Conservation (phyloP, 495 filamentous ascomycete genomes). For the Chaetomium fimeti region DNA sequence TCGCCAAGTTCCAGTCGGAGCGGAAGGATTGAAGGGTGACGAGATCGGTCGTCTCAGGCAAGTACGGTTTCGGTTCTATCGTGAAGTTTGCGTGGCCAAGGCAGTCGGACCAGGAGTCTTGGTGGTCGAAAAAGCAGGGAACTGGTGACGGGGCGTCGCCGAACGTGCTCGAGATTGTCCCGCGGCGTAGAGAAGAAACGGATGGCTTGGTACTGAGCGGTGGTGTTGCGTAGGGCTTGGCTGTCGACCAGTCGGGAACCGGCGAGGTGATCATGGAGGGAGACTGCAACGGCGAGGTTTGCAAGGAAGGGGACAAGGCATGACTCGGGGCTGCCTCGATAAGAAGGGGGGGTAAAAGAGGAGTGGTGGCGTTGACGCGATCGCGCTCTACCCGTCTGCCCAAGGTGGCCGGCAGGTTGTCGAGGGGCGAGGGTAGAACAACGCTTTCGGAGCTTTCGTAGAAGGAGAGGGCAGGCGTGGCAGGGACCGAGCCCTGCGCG, state of each 20-base stretch:
- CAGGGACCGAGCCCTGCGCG: slow-evolving; percentile 57
- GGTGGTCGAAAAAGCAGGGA: slow-evolving; percentile 58
- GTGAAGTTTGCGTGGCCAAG: slow-evolving; percentile 92
- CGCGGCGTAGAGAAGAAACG: slow-evolving; percentile 65
- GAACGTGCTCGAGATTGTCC: slow-evolving; percentile 35
- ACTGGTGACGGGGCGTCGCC: slow-evolving; percentile 49
- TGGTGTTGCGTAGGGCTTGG: slow-evolving; percentile 60
- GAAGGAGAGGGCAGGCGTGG: slow-evolving; percentile 64
- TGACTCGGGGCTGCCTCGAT: slow-evolving; percentile 45
- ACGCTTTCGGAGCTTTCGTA: slow-evolving; percentile 58
- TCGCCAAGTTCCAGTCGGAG: slow-evolving; percentile 74
- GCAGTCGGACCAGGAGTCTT: slow-evolving; percentile 77
- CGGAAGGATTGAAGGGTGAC: slow-evolving; percentile 65
- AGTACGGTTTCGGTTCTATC: slow-evolving; percentile 79
- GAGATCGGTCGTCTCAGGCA: slow-evolving; percentile 56
- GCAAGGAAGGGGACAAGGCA: slow-evolving; percentile 41
- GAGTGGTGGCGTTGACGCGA: slow-evolving; percentile 67
- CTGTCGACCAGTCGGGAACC: slow-evolving; percentile 30
- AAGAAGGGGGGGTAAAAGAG: slow-evolving; percentile 77
- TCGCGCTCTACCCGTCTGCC: slow-evolving; percentile 54
- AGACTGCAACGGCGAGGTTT: slow-evolving; percentile 79
- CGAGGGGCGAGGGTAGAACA: slow-evolving; percentile 48
- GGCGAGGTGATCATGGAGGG: slow-evolving; percentile 55
- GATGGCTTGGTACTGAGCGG: slow-evolving; percentile 79
- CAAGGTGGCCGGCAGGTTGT: slow-evolving; percentile 58